phyloP scores from a whole-genome alignment of 2,329 filamentous ascomycete genomes.

The Seiridium unicorne region DNA sequence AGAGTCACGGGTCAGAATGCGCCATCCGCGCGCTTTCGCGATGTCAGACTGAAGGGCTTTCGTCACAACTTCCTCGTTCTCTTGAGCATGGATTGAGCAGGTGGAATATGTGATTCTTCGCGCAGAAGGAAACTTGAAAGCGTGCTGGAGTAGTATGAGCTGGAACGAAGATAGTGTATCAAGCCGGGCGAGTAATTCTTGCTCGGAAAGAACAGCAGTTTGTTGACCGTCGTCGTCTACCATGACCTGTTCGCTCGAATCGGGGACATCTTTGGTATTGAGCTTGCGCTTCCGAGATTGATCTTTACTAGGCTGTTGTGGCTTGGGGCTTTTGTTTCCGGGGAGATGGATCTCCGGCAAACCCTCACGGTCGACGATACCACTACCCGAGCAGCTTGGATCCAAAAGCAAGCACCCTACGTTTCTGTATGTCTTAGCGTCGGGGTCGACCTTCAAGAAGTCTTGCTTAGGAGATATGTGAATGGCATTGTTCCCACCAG shows the following conservation, averaged over 20 bases:
- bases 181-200: slow-evolving; percentile 63
- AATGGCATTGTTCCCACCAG: slow-evolving; percentile 67
- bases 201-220: slow-evolving; percentile 48
- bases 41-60: slow-evolving; percentile 66
- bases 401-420: slow-evolving; percentile 85
- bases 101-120: slow-evolving; percentile 86
- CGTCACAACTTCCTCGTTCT: slow-evolving; percentile 85
- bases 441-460: slow-evolving; percentile 74
- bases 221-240: slow-evolving; percentile 58
- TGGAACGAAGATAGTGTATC: slow-evolving; percentile 79
- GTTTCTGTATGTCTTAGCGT: slow-evolving; percentile 56
- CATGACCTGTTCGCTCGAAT: slow-evolving; percentile 30
- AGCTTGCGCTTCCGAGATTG: slow-evolving; percentile 46
- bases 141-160: slow-evolving; percentile 76
- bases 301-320: slow-evolving; percentile 36
- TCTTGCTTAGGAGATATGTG: slow-evolving; percentile 73
- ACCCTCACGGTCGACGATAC: slow-evolving; percentile 87
- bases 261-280: slow-evolving; percentile 29
- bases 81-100: slow-evolving; percentile 81
- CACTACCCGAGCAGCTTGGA: slow-evolving; percentile 93
- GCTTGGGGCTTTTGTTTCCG: slow-evolving; percentile 25
- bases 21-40: slow-evolving; percentile 71
- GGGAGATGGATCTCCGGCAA: slow-evolving; percentile 66
- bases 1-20: slow-evolving; percentile 65
- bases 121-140: slow-evolving; percentile 76